phyloP scores from a whole-genome alignment of 352 stramenopile species.

The Phytopythium cucurbitacearum region DNA sequence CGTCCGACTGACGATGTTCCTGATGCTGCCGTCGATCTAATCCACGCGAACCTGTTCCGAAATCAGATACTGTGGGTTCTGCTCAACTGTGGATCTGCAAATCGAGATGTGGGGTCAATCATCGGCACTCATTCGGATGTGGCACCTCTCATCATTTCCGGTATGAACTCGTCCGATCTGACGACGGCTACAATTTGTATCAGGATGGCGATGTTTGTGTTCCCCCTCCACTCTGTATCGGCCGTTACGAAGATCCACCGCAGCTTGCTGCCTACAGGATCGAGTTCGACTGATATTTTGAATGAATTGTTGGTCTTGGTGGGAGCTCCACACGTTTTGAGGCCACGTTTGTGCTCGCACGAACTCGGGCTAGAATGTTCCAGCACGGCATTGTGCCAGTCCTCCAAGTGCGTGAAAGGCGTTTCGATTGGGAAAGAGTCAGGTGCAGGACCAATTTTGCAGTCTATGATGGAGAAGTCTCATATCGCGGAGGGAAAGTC shows the following conservation, averaged over 20 bases:
- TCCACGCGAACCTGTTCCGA: slow-evolving; percentile 57
- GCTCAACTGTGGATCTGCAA: slow-evolving; percentile 59
- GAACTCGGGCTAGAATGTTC: slow-evolving; percentile 74
- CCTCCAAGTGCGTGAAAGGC: slow-evolving; percentile 64
- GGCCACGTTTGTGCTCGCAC: slow-evolving; percentile 72
- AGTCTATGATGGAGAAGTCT: slow-evolving; percentile 36
- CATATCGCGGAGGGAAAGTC: slow-evolving; percentile 55
- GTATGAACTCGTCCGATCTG: slow-evolving; percentile 57
- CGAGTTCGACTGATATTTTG: slow-evolving; percentile 31
- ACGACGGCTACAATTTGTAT: slow-evolving; percentile 72
- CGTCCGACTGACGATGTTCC: background rate
- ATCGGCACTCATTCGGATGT: slow-evolving; percentile 55
- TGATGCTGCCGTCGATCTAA: slow-evolving; percentile 9
- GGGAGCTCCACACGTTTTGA: slow-evolving; percentile 52
- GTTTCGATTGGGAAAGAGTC: slow-evolving; percentile 22
- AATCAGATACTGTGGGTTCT: slow-evolving; percentile 82
- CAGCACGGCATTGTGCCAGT: slow-evolving; percentile 59
- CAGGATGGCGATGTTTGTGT: slow-evolving; percentile 80
- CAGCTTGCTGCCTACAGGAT: slow-evolving; percentile 20
- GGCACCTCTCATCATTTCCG: slow-evolving; percentile 52
- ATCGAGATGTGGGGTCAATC: slow-evolving; percentile 54
- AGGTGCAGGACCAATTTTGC: slow-evolving; percentile 19
- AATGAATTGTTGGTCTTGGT: slow-evolving; percentile 64
- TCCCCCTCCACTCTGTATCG: slow-evolving; percentile 75
- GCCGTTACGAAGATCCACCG: slow-evolving; percentile 64